Evolutionary conservation across 2,329 filamentous ascomycete species (phyloP).

Genomic region (Cordyceps pruinosa): DNA sequence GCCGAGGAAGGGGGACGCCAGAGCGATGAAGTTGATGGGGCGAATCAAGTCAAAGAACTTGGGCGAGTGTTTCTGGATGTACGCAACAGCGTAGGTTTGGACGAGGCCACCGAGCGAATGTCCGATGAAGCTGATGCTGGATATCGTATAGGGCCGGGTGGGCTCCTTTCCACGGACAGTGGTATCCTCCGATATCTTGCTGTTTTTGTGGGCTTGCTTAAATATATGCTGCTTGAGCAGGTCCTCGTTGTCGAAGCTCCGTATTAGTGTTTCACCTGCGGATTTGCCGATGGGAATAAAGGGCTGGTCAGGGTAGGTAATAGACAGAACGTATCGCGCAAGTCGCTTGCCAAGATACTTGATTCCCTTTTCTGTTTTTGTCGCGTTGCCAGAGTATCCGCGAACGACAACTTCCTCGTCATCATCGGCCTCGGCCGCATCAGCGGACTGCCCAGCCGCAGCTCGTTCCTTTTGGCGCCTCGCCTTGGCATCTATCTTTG

Average conservation of each 20-base stretch:
- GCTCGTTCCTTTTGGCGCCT: constrained; percentile 47
- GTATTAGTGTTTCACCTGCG: constrained; percentile 35
- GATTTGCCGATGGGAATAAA: constrained; percentile 61
- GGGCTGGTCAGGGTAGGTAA: constrained; percentile 92
- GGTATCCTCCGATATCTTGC: constrained; percentile 49
- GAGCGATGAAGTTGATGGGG: constrained; percentile 82
- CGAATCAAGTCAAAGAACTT: constrained; percentile 80
- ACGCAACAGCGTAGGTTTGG: constrained; percentile 91
- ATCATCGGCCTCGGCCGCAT: constrained; percentile 42
- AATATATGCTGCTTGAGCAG: constrained; percentile 37
- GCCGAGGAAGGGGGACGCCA: constrained; percentile 83
- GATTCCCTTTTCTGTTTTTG: constrained; percentile 87
- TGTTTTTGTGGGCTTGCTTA: constrained; percentile 51
- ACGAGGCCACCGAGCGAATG: constrained; percentile 87
- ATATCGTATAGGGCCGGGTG: constrained; percentile 68
- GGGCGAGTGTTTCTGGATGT: constrained; percentile 93
- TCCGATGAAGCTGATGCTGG: constrained; percentile 89
- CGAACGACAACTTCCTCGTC: constrained; percentile 83
- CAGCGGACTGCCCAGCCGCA: constrained; percentile 15
- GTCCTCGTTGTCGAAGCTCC: constrained; percentile 32
- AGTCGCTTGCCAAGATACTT: constrained; percentile 94
- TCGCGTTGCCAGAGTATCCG: constrained; percentile 84
- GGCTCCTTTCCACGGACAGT: constrained; percentile 41
- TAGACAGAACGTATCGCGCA: constrained; percentile 79
- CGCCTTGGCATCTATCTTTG: constrained; percentile 60